These are phyloP conservation scores for Coleophoma crateriformis DNA, from an alignment of 2,329 filamentous ascomycete genomes.

Conservation along the genomic window DNA sequence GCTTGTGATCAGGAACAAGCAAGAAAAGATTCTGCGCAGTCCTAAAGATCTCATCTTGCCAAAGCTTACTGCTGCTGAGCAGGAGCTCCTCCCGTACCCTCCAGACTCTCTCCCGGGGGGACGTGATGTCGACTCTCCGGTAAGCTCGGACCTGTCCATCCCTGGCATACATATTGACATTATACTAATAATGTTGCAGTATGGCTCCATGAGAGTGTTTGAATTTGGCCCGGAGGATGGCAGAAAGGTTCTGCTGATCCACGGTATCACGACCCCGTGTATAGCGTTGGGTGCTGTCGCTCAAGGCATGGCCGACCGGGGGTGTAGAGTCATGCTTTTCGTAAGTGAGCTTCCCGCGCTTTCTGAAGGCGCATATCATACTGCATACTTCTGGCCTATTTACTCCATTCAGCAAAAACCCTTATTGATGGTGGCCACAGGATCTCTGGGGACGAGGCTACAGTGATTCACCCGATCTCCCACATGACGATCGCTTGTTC, in stretches of 20 bases:
- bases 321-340: conserved; percentile 74
- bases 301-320: conserved; percentile 53
- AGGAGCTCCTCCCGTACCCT: conserved; percentile 50
- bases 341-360: conserved; percentile 35
- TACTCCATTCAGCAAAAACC: too few species aligned
- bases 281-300: conserved; percentile 62
- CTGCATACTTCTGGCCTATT: background rate
- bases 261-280: conserved; percentile 74
- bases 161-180: too few species aligned
- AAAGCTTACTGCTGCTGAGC: conserved; percentile 17
- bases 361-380: background rate
- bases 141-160: background rate
- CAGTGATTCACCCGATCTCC: conserved; percentile 52
- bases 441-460: conserved; percentile 76
- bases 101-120: conserved; percentile 62
- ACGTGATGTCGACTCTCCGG: conserved; percentile 57
- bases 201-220: conserved; percentile 65
- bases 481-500: conserved; percentile 58
- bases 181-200: conserved; percentile 24
- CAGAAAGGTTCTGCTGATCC: conserved; percentile 65
- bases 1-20: background rate
- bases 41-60: conserved; percentile 1
- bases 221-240: conserved; percentile 73
- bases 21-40: background rate
- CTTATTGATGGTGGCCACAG: conserved; percentile 20